Evolutionary conservation across 73 alveolate species (phyloP), one percentile per base, ranked within the genome.

Genomic region (Blepharisma japonicum): DNA sequence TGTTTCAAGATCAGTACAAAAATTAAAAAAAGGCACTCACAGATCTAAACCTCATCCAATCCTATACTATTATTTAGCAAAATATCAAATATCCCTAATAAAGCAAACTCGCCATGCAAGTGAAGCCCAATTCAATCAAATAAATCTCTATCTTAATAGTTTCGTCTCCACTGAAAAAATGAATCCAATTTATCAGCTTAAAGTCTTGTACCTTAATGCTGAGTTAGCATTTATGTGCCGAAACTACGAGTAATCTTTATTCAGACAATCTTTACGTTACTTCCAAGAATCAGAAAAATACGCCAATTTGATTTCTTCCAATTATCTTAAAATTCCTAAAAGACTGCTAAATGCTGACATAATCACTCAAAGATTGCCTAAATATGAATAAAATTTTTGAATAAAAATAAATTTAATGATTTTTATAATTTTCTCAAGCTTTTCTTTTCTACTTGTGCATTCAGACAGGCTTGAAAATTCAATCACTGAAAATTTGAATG

Each of bases 141-240:
- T 61, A 14, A 14, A 14, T 61, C n/a, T 8, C 23, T 61, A 14
- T 8, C 46, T 61, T 1, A 61, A 61, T 20, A 39, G 23, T 25
- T 61, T 61, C 23, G 14, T 9, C 23, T 20, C 23, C 2, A 25
- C 49, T 1, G 46, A 61, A 20, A 25, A 14, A 20, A 25, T 61
- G 11, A 14, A n/a, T 5, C 39, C 14, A 9, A 39, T 14, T 8
- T 61, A 61, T 61, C 74, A 61, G 47, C 47, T 61, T 20, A 61
- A 61, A 61, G 74, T 25, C 5, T 61, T 61, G 11, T 61, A 61
- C 23, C 38, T 61, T 14, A n/a, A 61, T 8, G 74, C 74, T 14
- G 74, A 61, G 5, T 39, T 61, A 18, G 38, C 74, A 61, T 61
- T 61, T 61, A 61, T 61, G 74, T 14, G 47, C 11, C 14, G 23